These are phyloP conservation scores for Reutealis trisperma DNA, from an alignment of 345 rosid genomes.

Conservation along the genomic window DNA sequence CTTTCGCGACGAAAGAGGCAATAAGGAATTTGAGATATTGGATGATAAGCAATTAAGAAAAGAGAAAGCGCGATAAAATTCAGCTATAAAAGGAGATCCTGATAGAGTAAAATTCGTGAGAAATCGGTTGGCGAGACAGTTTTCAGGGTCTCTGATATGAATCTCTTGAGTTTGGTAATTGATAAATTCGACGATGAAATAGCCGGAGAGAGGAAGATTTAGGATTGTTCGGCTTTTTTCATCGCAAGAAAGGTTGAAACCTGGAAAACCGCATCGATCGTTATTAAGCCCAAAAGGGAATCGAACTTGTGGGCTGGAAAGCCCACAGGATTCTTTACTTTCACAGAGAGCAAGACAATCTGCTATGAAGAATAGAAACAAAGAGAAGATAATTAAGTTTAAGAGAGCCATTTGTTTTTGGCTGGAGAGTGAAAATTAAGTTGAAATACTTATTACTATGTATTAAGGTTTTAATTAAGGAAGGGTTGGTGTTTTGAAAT, in stretches of 20 bases:
- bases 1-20: background rate
- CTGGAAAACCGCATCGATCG: conserved; percentile 40
- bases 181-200: conserved; percentile 41
- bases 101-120: conserved; percentile 23
- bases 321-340: conserved; percentile 8
- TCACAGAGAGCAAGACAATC: conserved; percentile 20
- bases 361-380: background rate
- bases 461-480: too few species aligned
- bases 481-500: background rate
- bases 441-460: too few species aligned
- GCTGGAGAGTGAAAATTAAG: too few species aligned
- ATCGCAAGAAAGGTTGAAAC: conserved; percentile 48
- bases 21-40: background rate
- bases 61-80: background rate
- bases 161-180: conserved; percentile 36
- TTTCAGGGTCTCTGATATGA: conserved; percentile 38
- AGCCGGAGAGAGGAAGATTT: conserved; percentile 36
- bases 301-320: conserved; percentile 11
- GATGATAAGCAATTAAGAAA: conserved; percentile 41
- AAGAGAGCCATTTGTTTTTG: conserved; percentile 1
- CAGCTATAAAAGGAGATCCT: conserved; percentile 25
- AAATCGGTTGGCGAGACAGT: conserved; percentile 41
- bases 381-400: background rate
- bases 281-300: conserved; percentile 44
- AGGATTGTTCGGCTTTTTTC: conserved; percentile 18